phyloP scores from a whole-genome alignment of 2,329 filamentous ascomycete species.

The Beauveria bassiana region DNA sequence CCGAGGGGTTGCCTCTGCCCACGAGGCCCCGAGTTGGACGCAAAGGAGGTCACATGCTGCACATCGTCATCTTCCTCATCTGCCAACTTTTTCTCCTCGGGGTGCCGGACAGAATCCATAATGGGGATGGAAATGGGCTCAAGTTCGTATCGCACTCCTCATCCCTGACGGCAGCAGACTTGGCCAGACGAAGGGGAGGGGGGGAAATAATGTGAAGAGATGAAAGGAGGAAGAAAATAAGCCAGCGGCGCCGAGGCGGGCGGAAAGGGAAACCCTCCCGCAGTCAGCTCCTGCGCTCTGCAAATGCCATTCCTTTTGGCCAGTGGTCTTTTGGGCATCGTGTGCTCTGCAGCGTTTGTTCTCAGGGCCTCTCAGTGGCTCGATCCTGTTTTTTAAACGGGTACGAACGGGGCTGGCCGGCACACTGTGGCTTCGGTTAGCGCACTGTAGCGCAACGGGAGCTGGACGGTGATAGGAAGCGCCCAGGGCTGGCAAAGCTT shows the following conservation, averaged over 20 bases:
- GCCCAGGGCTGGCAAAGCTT: not conserved
- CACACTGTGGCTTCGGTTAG: conserved; percentile 8
- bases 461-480: conserved; percentile 10
- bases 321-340: not conserved
- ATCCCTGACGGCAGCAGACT: not conserved
- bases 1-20: not conserved
- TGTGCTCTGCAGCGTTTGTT: not conserved
- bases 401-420: not conserved
- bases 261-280: not conserved
- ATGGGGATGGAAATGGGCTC: not conserved
- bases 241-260: not conserved
- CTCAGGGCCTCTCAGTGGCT: not conserved
- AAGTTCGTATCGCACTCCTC: not conserved
- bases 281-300: not conserved
- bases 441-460: conserved; percentile 2
- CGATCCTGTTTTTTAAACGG: not conserved
- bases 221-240: not conserved
- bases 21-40: not conserved
- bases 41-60: not conserved
- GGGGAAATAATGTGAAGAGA: not conserved
- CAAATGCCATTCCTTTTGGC: not conserved
- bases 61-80: not conserved
- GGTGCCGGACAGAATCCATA: not conserved
- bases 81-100: not conserved
- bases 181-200: not conserved